These are phyloP conservation scores for Penicillium macrosclerotiorum DNA, from an alignment of 495 filamentous ascomycete genomes.

Conservation along the genomic window DNA sequence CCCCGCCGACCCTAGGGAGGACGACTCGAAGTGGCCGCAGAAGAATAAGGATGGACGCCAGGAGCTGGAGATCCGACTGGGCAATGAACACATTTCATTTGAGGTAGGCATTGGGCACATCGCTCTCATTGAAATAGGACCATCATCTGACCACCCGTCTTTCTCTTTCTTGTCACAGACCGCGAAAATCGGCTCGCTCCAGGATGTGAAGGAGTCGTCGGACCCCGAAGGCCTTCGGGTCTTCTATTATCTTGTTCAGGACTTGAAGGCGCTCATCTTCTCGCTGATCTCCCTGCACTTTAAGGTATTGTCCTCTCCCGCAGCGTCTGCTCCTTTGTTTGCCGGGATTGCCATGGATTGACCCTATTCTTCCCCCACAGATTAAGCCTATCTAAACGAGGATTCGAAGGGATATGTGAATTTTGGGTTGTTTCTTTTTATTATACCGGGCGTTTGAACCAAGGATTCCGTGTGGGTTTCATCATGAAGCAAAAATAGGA, in stretches of 20 bases:
- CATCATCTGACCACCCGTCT: no score
- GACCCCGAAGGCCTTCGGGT: slow-evolving; percentile 96
- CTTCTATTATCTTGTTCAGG: slow-evolving; percentile 99
- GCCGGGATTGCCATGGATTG: not conserved
- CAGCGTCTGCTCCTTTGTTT: slow-evolving; percentile 78
- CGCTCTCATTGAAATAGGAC: no score
- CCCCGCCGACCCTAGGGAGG: slow-evolving; percentile 63
- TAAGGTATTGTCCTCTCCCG: slow-evolving; percentile 59
- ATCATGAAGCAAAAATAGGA: slow-evolving; percentile 7
- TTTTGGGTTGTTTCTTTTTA: slow-evolving; percentile 12
- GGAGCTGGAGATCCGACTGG: slow-evolving; percentile 92
- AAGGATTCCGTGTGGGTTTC: slow-evolving; percentile 8
- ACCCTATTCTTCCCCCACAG: slow-evolving; percentile 28
- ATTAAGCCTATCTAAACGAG: slow-evolving; percentile 75
- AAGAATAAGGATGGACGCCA: slow-evolving; percentile 99
- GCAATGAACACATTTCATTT: slow-evolving; percentile 96
- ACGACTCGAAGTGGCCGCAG: slow-evolving; percentile 98
- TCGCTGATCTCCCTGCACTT: slow-evolving; percentile 95
- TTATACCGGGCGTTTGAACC: slow-evolving; percentile 29
- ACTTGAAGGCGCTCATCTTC: slow-evolving; percentile 95
- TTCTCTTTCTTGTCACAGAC: slow-evolving; percentile 69
- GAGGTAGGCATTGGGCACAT: slow-evolving; percentile 60
- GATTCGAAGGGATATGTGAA: not conserved
- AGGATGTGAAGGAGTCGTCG: slow-evolving; percentile 92
- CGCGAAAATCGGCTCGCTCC: slow-evolving; percentile 95